Evolutionary conservation across 169 alveolate genomes (phyloP).

Genomic region (Plasmodium sp.): DNA sequence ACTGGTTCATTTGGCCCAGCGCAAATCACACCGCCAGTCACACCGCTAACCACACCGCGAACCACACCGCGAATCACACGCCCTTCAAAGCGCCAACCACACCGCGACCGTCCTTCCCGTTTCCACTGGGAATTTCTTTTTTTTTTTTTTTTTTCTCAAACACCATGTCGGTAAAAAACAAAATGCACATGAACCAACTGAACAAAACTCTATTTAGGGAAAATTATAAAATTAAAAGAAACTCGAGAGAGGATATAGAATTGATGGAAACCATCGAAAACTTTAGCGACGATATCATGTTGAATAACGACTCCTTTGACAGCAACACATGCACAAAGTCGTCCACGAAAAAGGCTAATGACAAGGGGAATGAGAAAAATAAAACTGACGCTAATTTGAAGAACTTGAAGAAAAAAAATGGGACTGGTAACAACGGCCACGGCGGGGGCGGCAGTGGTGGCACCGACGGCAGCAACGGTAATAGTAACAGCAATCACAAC

Average conservation of each 20-base stretch:
- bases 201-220: slow-evolving; percentile 35
- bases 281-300: slow-evolving; percentile 47
- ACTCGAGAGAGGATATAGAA: slow-evolving; percentile 29
- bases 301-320: slow-evolving; percentile 39
- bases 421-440: background rate
- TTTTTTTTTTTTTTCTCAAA: slow-evolving; percentile 16
- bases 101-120: background rate
- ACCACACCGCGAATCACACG: background rate
- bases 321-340: background rate
- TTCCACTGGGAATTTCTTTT: background rate
- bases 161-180: slow-evolving; percentile 62
- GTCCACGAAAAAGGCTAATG: slow-evolving; percentile 14
- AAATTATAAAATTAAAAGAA: slow-evolving; percentile 44
- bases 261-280: slow-evolving; percentile 65
- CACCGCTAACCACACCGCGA: background rate
- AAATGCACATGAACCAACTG: slow-evolving; percentile 45
- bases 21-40: background rate
- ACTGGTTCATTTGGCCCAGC: background rate
- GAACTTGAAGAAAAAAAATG: slow-evolving; percentile 3
- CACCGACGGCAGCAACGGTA: background rate
- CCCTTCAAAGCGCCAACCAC: no score
- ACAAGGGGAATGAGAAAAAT: slow-evolving; percentile 17
- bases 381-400: slow-evolving; percentile 21
- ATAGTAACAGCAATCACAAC: background rate
- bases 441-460: background rate